Evolutionary conservation across 805 yeast genomes (phyloP), one percentile per base, ranked within the genome.

Genomic region (Yarrowia sp.): DNA sequence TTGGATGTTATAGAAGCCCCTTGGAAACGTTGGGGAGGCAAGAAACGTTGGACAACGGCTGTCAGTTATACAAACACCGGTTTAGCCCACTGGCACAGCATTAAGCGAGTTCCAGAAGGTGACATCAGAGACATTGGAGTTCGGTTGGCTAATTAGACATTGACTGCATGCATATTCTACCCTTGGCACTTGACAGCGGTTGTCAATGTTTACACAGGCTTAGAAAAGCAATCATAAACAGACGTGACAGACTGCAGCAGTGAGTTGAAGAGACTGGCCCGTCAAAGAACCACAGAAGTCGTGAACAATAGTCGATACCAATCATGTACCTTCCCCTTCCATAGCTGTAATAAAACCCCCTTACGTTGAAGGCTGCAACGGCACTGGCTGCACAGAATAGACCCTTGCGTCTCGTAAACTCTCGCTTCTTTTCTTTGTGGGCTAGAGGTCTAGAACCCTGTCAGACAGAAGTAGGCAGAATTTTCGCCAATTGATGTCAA

Each of bases 351-450:
- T 49, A 32, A 32, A 9, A 3, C 53, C 40, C 53, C 53, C 53
- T 49, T 49, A n/a, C 40, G 38, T 49, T n/a, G 8, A 5, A 9
- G 22, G 58, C 58, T 52, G 58, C 43, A 52, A 38, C 58, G 40
- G 58, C 43, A 36, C 42, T 52, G 58, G 58, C 43, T 52, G 56
- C 56, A 50, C 42, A 52, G 58, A 36, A 19, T 12, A 52, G 58
- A 38, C 58, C 58, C 58, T 52, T 52, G 58, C 58, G 58, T 52
- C 43, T 36, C 22, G 26, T 36, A 16, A 52, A 16, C 43, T 52
- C n/a, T 52, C 43, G 32, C 58, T 36, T 52, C 32, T 14, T 11
- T 12, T 11, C 40, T 36, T n/a, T 50, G 38, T 48, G 35, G 8
- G 32, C 32, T 42, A 5, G 5, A 15, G 19, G 46, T 42, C 46